A percentile compares a stretch with the other conserved stretches of the same genome.
Conservation (phyloP, 805 yeast genomes). For the Saccharomycopsis sp. region DNA sequence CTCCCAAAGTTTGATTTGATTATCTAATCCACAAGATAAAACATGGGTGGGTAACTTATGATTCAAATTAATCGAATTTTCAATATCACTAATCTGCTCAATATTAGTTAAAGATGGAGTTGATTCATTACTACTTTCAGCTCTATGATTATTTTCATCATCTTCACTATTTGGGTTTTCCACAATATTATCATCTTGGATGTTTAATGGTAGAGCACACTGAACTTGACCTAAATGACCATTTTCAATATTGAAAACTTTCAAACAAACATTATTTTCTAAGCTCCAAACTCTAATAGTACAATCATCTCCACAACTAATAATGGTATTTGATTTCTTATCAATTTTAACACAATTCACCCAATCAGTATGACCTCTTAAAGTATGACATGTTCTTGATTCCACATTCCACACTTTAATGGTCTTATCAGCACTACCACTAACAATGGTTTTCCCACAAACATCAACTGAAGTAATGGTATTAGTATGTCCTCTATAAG, state of each 20-base stretch:
- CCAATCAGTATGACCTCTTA: slow-evolving; percentile 89
- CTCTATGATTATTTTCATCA: slow-evolving; percentile 13
- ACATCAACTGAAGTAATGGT: slow-evolving; percentile 81
- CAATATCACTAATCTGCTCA: not conserved
- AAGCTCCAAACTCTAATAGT: slow-evolving; percentile 95
- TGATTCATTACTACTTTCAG: not conserved
- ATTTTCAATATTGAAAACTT: slow-evolving; percentile 66
- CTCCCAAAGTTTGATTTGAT: slow-evolving; percentile 90
- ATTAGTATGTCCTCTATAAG: slow-evolving; percentile 87
- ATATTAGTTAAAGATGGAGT: not conserved
- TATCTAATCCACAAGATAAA: slow-evolving; percentile 80
- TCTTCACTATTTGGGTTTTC: slow-evolving; percentile 18
- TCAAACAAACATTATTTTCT: slow-evolving; percentile 64
- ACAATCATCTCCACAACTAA: slow-evolving; percentile 84
- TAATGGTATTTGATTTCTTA: slow-evolving; percentile 63
- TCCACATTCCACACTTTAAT: slow-evolving; percentile 96
- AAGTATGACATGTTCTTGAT: slow-evolving; percentile 81
- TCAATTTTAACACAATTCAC: slow-evolving; percentile 87
- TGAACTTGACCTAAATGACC: slow-evolving; percentile 96
- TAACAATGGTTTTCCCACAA: slow-evolving; percentile 62
- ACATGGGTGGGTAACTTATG: slow-evolving; percentile 59
- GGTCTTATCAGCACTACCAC: slow-evolving; percentile 88
- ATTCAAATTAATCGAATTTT: not conserved
- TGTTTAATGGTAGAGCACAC: slow-evolving; percentile 75
- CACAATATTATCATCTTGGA: slow-evolving; percentile 41